A percentile compares a stretch with the other conserved stretches of the same genome.
Evolutionary conservation across 75 land plant species (phyloP).

Genomic region (Gnetum montanum): DNA sequence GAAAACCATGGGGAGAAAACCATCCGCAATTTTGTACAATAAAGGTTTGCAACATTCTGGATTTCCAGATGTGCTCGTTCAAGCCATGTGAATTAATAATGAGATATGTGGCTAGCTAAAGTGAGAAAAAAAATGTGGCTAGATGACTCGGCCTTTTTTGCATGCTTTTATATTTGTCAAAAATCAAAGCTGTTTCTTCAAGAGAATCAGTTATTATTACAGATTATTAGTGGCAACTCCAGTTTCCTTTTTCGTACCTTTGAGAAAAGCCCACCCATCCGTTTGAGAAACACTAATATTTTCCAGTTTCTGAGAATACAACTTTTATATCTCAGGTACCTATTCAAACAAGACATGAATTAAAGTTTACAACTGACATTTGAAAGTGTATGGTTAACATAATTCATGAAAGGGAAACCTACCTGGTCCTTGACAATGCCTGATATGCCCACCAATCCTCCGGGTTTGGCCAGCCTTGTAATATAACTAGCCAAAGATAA

Average conservation of each 20-base stretch:
- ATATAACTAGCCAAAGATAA: constrained; percentile 56
- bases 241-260: constrained; percentile 48
- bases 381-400: not conserved
- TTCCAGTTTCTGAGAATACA: constrained; percentile 44
- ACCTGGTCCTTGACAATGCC: constrained; percentile 83
- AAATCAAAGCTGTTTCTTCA: too few relatives aligned
- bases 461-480: constrained; percentile 53
- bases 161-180: too few relatives aligned
- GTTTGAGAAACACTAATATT: constrained; percentile 33
- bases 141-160: too few relatives aligned
- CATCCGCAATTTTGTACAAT: too few relatives aligned
- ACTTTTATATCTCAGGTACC: constrained; percentile 39
- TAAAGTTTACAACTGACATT: not conserved
- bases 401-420: not conserved
- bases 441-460: constrained; percentile 60
- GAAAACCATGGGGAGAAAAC: too few relatives aligned
- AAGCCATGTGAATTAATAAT: too few relatives aligned
- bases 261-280: constrained; percentile 79
- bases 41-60: too few relatives aligned
- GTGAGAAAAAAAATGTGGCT: too few relatives aligned
- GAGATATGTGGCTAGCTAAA: too few relatives aligned
- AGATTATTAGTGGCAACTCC: too few relatives aligned
- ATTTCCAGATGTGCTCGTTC: too few relatives aligned
- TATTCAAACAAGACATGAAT: constrained; percentile 14
- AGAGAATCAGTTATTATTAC: too few relatives aligned